Percentiles rank a stretch among this genome's conserved stretches.
phyloP scores from a whole-genome alignment of 257 asterid species.

The Verbascum thapsus region DNA sequence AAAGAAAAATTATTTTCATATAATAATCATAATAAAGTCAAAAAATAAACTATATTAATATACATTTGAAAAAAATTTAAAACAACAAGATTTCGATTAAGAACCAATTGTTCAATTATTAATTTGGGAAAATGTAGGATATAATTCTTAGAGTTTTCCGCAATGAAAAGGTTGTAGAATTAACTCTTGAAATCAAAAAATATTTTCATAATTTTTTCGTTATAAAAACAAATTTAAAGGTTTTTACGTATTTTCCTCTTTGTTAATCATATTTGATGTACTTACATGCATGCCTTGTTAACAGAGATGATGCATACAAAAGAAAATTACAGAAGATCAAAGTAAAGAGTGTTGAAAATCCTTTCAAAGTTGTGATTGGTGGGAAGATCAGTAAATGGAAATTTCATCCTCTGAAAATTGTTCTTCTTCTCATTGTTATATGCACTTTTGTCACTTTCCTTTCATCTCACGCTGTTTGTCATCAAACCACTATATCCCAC shows the following conservation, averaged over 20 bases:
- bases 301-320: conserved; percentile 54
- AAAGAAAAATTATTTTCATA: no score
- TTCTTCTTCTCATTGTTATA: conserved; percentile 44
- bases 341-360: conserved; percentile 47
- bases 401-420: conserved; percentile 51
- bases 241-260: background rate
- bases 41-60: no score
- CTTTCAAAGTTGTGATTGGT: conserved; percentile 41
- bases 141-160: no score
- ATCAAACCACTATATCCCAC: conserved; percentile 29
- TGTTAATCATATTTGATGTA: background rate
- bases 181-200: no score
- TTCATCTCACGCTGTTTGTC: conserved; percentile 58
- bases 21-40: no score
- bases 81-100: no score
- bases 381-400: conserved; percentile 54
- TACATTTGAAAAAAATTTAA: no score
- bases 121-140: no score
- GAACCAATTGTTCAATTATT: no score
- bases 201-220: no score
- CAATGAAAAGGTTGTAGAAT: no score
- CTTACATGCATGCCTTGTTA: background rate
- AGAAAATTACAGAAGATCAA: conserved; percentile 57
- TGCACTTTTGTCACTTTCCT: conserved; percentile 47
- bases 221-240: no score